Conservation (phyloP, 208 protist species). For the Crithidia bombi region DNA sequence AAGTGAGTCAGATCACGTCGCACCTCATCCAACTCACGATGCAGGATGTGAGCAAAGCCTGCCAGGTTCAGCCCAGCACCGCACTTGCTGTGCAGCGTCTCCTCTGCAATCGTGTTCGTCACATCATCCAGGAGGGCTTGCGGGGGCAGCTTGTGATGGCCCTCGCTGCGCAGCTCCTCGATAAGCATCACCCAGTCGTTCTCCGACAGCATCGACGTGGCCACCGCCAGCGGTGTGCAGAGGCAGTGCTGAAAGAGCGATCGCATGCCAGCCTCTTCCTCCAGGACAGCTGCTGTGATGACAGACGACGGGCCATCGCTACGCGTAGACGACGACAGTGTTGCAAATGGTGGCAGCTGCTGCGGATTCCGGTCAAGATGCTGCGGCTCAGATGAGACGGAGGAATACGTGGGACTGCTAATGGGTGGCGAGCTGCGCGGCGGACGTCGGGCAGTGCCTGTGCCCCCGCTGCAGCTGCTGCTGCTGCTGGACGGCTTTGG, state of each 20-base stretch:
- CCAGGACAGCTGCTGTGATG: not conserved
- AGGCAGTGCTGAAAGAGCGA: slow-evolving; percentile 26
- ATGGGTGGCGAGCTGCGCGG: not conserved
- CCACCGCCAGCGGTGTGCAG: slow-evolving; percentile 4
- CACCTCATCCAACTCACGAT: slow-evolving; percentile 33
- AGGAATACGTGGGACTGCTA: not conserved
- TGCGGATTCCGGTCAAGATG: no score
- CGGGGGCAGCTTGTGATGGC: slow-evolving; percentile 38
- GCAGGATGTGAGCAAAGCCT: slow-evolving; percentile 16
- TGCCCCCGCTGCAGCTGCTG: slow-evolving; percentile 5
- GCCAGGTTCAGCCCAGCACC: slow-evolving; percentile 5
- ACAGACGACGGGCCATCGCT: not conserved
- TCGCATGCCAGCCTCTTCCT: slow-evolving; percentile 11
- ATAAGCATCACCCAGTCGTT: slow-evolving; percentile 31
- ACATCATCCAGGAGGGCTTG: slow-evolving; percentile 45
- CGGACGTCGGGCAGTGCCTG: not conserved
- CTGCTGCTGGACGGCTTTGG: not conserved
- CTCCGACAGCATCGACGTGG: slow-evolving; percentile 22
- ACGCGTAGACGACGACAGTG: not conserved
- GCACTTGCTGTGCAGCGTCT: not conserved
- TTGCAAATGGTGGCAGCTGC: no score
- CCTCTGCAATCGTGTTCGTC: slow-evolving; percentile 24
- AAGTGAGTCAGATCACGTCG: slow-evolving; percentile 30
- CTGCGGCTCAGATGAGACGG: not conserved
- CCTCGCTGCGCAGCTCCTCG: slow-evolving; percentile 22